phyloP scores from a whole-genome alignment of 2,329 filamentous ascomycete species.

The Pseudocercospora cruenta region DNA sequence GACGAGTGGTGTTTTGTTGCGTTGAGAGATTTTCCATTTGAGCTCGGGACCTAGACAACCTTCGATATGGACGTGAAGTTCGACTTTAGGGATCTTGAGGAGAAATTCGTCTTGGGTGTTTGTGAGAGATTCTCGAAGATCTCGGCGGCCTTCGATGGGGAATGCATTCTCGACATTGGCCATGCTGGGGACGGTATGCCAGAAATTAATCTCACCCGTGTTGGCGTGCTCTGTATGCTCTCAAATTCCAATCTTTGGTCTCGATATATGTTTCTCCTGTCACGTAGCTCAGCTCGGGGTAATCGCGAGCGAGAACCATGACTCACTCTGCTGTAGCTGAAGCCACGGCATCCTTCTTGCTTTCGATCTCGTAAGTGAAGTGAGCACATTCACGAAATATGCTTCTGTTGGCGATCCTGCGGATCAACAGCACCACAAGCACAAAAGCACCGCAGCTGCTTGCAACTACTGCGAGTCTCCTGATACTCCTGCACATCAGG shows the following conservation, averaged over 20 bases:
- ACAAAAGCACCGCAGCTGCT: too few relatives aligned
- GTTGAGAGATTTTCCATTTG: neutral
- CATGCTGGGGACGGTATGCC: neutral
- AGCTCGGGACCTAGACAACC: neutral
- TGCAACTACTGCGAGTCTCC: too few relatives aligned
- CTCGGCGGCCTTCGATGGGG: neutral
- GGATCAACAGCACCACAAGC: too few relatives aligned
- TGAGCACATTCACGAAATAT: too few relatives aligned
- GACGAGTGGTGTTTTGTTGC: neutral
- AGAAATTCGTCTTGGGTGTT: neutral
- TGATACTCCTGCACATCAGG: too few relatives aligned
- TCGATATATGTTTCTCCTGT: neutral
- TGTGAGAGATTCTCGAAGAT: neutral
- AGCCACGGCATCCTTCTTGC: too few relatives aligned
- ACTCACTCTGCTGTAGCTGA: neutral
- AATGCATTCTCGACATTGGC: neutral
- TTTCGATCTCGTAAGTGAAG: too few relatives aligned
- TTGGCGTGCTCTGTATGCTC: neutral
- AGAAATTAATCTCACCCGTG: neutral
- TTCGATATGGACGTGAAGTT: neutral
- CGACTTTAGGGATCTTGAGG: neutral
- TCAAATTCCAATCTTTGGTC: neutral
- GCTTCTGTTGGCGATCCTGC: too few relatives aligned
- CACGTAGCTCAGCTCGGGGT: neutral
- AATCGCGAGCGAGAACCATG: neutral